Conservation (phyloP, 495 filamentous ascomycete species). For the Aspergillus baeticus region DNA sequence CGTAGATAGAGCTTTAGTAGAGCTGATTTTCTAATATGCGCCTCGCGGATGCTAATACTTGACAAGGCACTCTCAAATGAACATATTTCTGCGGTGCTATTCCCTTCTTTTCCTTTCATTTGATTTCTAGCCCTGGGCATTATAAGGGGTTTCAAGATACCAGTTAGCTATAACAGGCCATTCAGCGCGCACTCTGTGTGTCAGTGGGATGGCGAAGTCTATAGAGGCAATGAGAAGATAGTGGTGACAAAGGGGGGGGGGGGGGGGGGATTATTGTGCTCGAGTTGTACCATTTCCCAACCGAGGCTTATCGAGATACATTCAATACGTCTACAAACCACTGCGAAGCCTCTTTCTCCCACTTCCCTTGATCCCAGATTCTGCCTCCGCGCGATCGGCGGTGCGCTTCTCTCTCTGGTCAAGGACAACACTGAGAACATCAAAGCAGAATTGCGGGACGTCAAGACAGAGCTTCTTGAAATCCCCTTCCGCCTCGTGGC, state of each 20-base stretch:
- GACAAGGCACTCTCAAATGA: too few species aligned
- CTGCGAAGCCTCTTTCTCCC: constrained; percentile 34
- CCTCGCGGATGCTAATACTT: too few species aligned
- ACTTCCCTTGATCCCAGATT: constrained; percentile 30
- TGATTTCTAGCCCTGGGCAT: not conserved
- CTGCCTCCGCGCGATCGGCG: constrained; percentile 26
- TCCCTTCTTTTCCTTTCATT: not conserved
- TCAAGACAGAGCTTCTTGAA: constrained; percentile 82
- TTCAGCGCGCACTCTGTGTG: not conserved
- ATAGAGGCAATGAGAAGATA: not conserved
- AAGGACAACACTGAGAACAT: constrained; percentile 73
- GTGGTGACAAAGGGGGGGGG: not conserved
- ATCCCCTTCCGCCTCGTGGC: constrained; percentile 78
- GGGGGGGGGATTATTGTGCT: not conserved
- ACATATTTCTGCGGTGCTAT: not conserved
- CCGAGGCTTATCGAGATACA: not conserved
- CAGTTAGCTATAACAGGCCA: not conserved
- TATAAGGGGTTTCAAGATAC: not conserved
- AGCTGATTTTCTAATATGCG: not conserved
- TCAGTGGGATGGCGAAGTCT: not conserved
- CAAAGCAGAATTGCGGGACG: constrained; percentile 86
- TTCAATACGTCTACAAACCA: constrained; percentile 21
- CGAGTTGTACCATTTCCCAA: not conserved
- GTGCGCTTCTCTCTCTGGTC: constrained; percentile 62
- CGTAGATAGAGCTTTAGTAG: constrained; percentile 7